Percentiles rank a stretch among this genome's conserved stretches.
These are phyloP conservation scores for Fagus sylvatica DNA, from an alignment of 306 rosid genomes.

Conservation along the genomic window DNA sequence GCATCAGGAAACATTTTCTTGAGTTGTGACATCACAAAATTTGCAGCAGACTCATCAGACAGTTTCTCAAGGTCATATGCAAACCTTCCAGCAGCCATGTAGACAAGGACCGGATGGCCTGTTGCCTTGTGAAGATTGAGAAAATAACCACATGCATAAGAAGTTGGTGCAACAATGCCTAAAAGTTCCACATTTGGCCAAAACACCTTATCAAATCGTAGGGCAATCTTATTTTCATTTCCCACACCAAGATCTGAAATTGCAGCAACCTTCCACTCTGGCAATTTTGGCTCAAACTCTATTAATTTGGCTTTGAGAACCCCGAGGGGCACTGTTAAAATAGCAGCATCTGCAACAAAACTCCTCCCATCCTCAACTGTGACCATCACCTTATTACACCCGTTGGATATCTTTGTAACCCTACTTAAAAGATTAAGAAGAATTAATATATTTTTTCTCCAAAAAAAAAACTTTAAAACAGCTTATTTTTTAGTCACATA, in stretches of 20 bases:
- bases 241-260: conserved; percentile 80
- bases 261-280: conserved; percentile 70
- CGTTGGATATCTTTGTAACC: conserved; percentile 30
- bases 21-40: conserved; percentile 59
- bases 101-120: conserved; percentile 71
- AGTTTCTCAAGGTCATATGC: conserved; percentile 68
- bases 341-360: conserved; percentile 45
- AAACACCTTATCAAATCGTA: conserved; percentile 57
- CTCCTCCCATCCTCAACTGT: conserved; percentile 60
- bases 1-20: conserved; percentile 74
- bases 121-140: conserved; percentile 84
- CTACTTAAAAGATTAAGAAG: conserved; percentile 22
- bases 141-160: conserved; percentile 73
- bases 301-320: conserved; percentile 67
- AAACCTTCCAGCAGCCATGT: conserved; percentile 80
- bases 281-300: conserved; percentile 64
- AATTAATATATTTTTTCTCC: not conserved
- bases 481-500: too few species aligned
- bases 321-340: conserved; percentile 63
- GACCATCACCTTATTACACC: conserved; percentile 52
- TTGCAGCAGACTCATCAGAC: conserved; percentile 45
- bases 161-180: conserved; percentile 65
- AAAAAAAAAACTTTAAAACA: not conserved
- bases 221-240: conserved; percentile 74
- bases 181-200: conserved; percentile 77